Base-by-base conservation (phyloP, 352 stramenopile genomes). In the Globisporangium parvum region DNA sequence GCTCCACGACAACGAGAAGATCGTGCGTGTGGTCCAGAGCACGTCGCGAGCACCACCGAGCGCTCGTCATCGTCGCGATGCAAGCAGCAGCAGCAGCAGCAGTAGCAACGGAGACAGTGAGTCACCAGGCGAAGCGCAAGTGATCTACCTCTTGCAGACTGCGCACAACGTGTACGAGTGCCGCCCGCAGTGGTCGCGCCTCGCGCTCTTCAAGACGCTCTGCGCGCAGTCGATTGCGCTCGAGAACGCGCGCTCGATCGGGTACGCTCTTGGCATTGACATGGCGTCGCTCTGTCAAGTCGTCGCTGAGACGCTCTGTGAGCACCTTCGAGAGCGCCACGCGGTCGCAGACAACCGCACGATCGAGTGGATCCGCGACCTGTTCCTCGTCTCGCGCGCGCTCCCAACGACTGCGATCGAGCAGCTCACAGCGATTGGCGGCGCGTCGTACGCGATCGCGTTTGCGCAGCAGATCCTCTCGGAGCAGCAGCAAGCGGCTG, bases 211-310 rank as follows among this genome's bases (percentile, higher is more conserved):
- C 44, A 82, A 85, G 39, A 79, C 85, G 18, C 63, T 95, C 15
- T 76, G 82, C 33, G 57, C 53, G 10, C 80, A 66, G 12, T 61
- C 61, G 1, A 90, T 93, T 28, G 62, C 69, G 2, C 66, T 95
- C 18, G 65, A 66, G 31, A 79, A 92, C 48, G 85, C 82, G 1
- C 65, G 89, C n/a, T 91, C 74, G 9, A 95, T 95, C 24, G 85
- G 85, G 2, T 92, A 95, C 52, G 82, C 85, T 2, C 68, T 95
- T 46, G 82, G 82, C 20, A 91, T 92, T 35, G 85, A 95, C 55
- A 95, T 95, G 85, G 75, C 85, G 41, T 93, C 85, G 12, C 62
- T 95, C 6, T 95, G 85, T 41, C 77, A 93, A 59, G 80, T 93
- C 11, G 85, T 87, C 3, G 82, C 82, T 15, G 85, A 95, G 45